These are phyloP conservation scores for Cladophialophora bantiana DNA, from an alignment of 2,329 filamentous ascomycete genomes.

Conservation along the genomic window DNA sequence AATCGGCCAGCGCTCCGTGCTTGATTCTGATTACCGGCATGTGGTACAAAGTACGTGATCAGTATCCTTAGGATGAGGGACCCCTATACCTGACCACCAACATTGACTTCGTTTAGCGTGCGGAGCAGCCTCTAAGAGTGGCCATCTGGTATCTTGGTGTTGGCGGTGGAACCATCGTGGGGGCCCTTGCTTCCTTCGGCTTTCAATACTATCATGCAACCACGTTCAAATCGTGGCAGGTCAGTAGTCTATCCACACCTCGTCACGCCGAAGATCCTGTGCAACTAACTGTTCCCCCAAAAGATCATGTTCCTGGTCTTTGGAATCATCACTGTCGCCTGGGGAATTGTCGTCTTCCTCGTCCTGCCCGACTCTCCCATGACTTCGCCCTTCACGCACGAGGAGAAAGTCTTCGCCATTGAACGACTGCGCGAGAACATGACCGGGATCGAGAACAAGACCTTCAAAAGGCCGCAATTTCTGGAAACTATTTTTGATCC, in stretches of 20 bases:
- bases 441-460: constrained; percentile 60
- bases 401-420: constrained; percentile 34
- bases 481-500: constrained; percentile 52
- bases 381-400: constrained; percentile 45
- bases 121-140: constrained; percentile 66
- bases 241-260: neutral
- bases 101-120: constrained; percentile 25
- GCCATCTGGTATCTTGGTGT: constrained; percentile 68
- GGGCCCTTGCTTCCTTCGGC: constrained; percentile 58
- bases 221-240: constrained; percentile 23
- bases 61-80: neutral
- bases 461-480: constrained; percentile 57
- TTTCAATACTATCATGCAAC: constrained; percentile 53
- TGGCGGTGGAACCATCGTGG: constrained; percentile 63
- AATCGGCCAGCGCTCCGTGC: constrained; percentile 65
- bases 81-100: too few relatives aligned
- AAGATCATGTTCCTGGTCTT: constrained; percentile 60
- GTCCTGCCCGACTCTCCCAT: constrained; percentile 61
- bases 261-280: constrained; percentile 38
- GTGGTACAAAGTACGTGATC: constrained; percentile 54
- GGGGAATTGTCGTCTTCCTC: constrained; percentile 52
- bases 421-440: constrained; percentile 37
- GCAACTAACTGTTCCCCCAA: constrained; percentile 45
- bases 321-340: constrained; percentile 55
- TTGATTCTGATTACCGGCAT: constrained; percentile 67